Evolutionary conservation across 768 basidiomycete genomes (phyloP).

Genomic region (Lactarius tabidus): DNA sequence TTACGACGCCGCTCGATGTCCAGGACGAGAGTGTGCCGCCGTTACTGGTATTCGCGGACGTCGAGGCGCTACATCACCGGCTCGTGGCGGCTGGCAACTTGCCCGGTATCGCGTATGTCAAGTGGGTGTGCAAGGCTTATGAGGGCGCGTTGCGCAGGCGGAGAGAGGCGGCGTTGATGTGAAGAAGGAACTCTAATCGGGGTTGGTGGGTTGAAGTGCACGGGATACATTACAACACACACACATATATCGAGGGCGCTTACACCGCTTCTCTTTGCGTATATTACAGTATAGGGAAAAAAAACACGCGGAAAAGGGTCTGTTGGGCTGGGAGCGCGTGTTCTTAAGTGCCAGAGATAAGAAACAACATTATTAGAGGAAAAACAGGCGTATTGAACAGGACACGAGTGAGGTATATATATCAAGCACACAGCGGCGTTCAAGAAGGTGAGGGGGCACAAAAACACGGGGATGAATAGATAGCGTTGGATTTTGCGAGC

Average conservation of each 20-base stretch:
- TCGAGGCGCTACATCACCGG: constrained; percentile 76
- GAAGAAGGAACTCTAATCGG: neutral
- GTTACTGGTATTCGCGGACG: constrained; percentile 65
- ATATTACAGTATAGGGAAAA: neutral
- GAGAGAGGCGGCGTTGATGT: constrained; percentile 38
- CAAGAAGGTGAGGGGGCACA: neutral
- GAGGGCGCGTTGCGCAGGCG: constrained; percentile 60
- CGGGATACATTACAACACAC: neutral
- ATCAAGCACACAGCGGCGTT: constrained; percentile 18
- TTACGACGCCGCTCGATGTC: constrained; percentile 53
- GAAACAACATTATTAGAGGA: constrained; percentile 7
- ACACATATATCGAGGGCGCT: constrained; percentile 16
- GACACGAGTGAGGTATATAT: constrained; percentile 7
- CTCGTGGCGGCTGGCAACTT: constrained; percentile 41
- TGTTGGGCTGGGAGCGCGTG: too few relatives aligned
- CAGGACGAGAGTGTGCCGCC: constrained; percentile 82
- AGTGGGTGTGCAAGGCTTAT: constrained; percentile 71
- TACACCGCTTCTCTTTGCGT: constrained; percentile 11
- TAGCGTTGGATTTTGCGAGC: constrained; percentile 1
- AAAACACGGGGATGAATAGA: constrained; percentile 10
- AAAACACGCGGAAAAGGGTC: neutral
- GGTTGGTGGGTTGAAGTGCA: neutral
- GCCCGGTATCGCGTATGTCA: constrained; percentile 63
- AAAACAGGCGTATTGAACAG: constrained; percentile 6
- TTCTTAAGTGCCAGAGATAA: neutral